A percentile compares a stretch with the other conserved stretches of the same genome.
phyloP scores from a whole-genome alignment of 2,329 filamentous ascomycete species.

The Fusarium keratoplasticum region DNA sequence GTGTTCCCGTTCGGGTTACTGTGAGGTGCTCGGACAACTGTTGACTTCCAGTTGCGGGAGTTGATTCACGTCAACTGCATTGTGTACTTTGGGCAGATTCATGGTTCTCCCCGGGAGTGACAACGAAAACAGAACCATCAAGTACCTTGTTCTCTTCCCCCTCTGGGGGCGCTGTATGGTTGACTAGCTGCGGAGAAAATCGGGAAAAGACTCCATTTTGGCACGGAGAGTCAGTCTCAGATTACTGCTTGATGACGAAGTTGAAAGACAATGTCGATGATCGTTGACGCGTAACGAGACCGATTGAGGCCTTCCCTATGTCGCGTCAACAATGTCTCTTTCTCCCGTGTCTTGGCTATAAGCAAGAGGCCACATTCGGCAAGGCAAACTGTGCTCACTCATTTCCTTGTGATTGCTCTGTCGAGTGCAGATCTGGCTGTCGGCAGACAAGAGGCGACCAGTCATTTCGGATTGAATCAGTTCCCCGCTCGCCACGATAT shows the following conservation, averaged over 20 bases:
- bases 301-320: background rate
- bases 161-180: no score
- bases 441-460: background rate
- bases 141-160: background rate
- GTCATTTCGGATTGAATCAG: background rate
- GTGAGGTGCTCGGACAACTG: no score
- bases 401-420: background rate
- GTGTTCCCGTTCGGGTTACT: no score
- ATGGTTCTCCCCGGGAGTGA: no score
- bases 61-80: no score
- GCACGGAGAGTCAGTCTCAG: background rate
- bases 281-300: background rate
- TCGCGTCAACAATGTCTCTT: background rate
- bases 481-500: background rate
- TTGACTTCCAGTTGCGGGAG: no score
- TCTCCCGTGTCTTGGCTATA: background rate
- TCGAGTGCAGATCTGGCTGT: background rate
- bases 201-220: no score
- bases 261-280: background rate
- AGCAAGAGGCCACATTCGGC: background rate
- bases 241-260: background rate
- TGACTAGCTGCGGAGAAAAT: background rate
- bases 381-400: background rate
- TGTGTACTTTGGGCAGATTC: no score
- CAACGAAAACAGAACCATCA: background rate